These are phyloP conservation scores for Penicillium sp. DNA, from an alignment of 2,329 filamentous ascomycete species.

Conservation along the genomic window DNA sequence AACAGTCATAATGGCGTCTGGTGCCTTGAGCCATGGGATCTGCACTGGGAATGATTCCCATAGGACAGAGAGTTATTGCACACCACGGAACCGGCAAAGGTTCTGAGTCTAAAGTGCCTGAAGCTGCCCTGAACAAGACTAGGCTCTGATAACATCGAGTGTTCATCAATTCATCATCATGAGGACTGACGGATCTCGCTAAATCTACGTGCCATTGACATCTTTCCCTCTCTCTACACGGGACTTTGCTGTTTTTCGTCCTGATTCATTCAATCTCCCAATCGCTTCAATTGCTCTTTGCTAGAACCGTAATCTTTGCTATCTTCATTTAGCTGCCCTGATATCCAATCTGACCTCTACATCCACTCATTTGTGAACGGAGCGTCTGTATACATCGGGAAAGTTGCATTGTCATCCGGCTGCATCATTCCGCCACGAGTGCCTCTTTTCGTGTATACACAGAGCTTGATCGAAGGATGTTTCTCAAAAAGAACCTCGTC, in stretches of 20 bases:
- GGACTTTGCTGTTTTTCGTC: background rate
- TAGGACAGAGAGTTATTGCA: conserved; percentile 4
- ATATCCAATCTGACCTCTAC: background rate
- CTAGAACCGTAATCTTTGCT: too few species aligned
- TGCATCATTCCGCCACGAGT: background rate
- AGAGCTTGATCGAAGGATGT: conserved; percentile 17
- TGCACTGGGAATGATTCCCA: conserved; percentile 17
- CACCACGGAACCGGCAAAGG: conserved; percentile 8
- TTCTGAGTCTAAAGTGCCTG: conserved; percentile 3
- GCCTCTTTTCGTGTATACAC: background rate
- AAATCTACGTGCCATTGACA: conserved; percentile 16
- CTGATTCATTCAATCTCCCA: background rate
- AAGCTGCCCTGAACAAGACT: background rate
- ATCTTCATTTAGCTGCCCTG: too few species aligned
- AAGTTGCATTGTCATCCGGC: background rate
- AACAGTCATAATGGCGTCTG: conserved; percentile 22
- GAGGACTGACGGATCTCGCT: conserved; percentile 6
- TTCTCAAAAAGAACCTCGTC: conserved; percentile 16
- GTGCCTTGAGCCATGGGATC: conserved; percentile 7
- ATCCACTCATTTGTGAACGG: background rate
- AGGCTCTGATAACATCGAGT: conserved; percentile 22
- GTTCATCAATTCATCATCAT: conserved; percentile 16
- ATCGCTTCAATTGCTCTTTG: background rate
- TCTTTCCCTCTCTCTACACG: background rate
- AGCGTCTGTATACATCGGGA: background rate